These are phyloP conservation scores for Tylopilus balloui DNA, from an alignment of 768 basidiomycete genomes.

Conservation along the genomic window DNA sequence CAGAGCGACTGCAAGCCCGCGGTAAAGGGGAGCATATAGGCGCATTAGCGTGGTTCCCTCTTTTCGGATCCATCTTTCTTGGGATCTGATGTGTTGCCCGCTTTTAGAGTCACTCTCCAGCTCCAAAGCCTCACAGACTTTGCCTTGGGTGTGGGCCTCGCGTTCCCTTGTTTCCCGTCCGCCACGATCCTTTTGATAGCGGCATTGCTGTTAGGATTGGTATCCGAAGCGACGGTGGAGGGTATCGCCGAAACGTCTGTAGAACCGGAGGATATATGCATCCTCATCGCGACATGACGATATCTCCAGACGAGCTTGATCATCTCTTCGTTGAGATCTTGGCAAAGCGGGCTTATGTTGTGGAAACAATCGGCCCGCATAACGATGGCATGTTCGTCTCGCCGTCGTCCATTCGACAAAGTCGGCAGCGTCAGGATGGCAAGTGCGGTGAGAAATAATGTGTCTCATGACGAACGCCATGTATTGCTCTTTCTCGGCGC, in stretches of 20 bases:
- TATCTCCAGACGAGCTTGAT: constrained; percentile 76
- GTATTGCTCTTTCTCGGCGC: constrained; percentile 87
- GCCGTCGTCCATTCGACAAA: constrained; percentile 35
- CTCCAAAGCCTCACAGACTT: constrained; percentile 34
- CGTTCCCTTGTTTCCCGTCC: constrained; percentile 9
- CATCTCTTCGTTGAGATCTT: constrained; percentile 71
- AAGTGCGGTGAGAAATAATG: background rate
- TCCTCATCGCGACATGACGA: constrained; percentile 28
- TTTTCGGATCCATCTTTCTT: constrained; percentile 48
- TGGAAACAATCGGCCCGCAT: constrained; percentile 85
- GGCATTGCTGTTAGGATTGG: constrained; percentile 47
- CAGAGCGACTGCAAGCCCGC: constrained; percentile 59
- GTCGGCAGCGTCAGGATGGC: background rate
- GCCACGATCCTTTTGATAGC: constrained; percentile 20
- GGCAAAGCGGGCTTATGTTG: constrained; percentile 63
- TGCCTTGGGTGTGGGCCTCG: background rate
- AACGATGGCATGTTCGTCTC: constrained; percentile 76
- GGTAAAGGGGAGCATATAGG: constrained; percentile 69
- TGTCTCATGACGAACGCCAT: constrained; percentile 76
- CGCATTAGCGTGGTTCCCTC: constrained; percentile 45
- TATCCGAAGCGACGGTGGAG: constrained; percentile 48
- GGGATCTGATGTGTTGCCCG: constrained; percentile 20
- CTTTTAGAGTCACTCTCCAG: constrained; percentile 40
- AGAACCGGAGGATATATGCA: constrained; percentile 19
- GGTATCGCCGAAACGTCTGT: constrained; percentile 37